Evolutionary conservation across 805 yeast species (phyloP).

Genomic region (Zygosaccharomyces pseudorouxii): DNA sequence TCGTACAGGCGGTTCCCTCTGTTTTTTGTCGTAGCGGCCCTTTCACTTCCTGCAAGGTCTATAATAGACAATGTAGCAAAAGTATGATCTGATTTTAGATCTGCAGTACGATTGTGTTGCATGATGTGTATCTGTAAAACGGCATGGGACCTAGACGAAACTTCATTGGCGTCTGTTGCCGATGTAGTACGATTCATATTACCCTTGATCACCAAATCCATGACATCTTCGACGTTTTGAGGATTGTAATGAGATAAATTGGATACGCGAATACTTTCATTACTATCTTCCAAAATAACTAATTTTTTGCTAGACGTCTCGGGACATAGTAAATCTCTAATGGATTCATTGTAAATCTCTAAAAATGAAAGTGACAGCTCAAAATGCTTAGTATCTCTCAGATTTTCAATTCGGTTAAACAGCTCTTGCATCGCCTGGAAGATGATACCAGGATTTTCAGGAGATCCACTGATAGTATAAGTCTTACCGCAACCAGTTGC

Average conservation of each 20-base stretch:
- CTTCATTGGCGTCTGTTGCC: slow-evolving; percentile 86
- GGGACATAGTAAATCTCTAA: slow-evolving; percentile 71
- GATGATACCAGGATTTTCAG: slow-evolving; percentile 71
- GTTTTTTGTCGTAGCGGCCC: slow-evolving; percentile 87
- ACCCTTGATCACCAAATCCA: slow-evolving; percentile 71
- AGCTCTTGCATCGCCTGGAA: slow-evolving; percentile 74
- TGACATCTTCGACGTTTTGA: slow-evolving; percentile 59
- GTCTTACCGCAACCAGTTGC: slow-evolving; percentile 99
- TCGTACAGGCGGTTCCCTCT: slow-evolving; percentile 77
- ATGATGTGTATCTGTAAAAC: slow-evolving; percentile 75
- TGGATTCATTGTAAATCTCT: slow-evolving; percentile 89
- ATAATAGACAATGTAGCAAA: slow-evolving; percentile 81
- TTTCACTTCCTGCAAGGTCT: slow-evolving; percentile 91
- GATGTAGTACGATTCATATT: slow-evolving; percentile 75
- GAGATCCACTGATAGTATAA: slow-evolving; percentile 77
- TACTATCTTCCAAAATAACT: slow-evolving; percentile 66
- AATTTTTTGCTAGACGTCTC: slow-evolving; percentile 43
- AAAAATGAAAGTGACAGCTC: slow-evolving; percentile 68
- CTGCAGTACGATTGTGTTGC: slow-evolving; percentile 53
- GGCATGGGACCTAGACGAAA: slow-evolving; percentile 91
- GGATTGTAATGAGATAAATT: slow-evolving; percentile 66
- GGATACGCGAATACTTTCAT: slow-evolving; percentile 58
- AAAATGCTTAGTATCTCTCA: slow-evolving; percentile 49
- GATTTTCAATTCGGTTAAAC: slow-evolving; percentile 53
- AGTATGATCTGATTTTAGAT: slow-evolving; percentile 59